phyloP scores from a whole-genome alignment of 1,284 basidiomycete genomes.

The Anthracocystis panici-leucophaei region DNA sequence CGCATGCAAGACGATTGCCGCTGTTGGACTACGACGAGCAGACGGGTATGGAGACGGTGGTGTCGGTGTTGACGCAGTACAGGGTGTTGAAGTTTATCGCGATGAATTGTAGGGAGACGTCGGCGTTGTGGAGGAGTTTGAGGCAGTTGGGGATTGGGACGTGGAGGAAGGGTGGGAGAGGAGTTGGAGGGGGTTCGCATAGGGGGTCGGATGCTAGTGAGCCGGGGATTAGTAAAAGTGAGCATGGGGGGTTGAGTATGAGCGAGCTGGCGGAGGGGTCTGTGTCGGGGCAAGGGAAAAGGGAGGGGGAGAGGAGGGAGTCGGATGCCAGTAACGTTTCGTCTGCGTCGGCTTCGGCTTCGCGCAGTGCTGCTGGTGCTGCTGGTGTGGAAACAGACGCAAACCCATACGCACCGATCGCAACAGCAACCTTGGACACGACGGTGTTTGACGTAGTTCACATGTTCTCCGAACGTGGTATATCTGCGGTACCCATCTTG shows the following conservation, averaged over 20 bases:
- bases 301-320: conserved; percentile 3
- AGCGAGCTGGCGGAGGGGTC: conserved; percentile 22
- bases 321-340: conserved; percentile 10
- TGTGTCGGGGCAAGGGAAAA: background rate
- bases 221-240: conserved; percentile 27
- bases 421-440: conserved; percentile 89
- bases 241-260: conserved; percentile 17
- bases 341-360: conserved; percentile 10
- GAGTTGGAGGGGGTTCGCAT: conserved; percentile 9
- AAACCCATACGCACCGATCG: conserved; percentile 84
- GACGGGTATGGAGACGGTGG: conserved; percentile 93
- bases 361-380: conserved; percentile 2
- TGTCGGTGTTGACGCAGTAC: conserved; percentile 97
- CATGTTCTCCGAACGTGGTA: conserved; percentile 95
- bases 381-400: background rate
- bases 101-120: conserved; percentile 77
- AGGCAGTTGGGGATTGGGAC: conserved; percentile 92
- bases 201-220: conserved; percentile 42
- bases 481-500: conserved; percentile 96
- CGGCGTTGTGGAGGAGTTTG: conserved; percentile 76
- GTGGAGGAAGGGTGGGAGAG: conserved; percentile 75
- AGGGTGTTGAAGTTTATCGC: conserved; percentile 97
- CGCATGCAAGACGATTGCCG: conserved; percentile 92
- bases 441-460: conserved; percentile 98
- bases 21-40: conserved; percentile 93